Evolutionary conservation across 192 early-diverging fungal species (phyloP), one percentile per base, ranked within the genome.

Genomic region (Backusella mclennaniae): DNA sequence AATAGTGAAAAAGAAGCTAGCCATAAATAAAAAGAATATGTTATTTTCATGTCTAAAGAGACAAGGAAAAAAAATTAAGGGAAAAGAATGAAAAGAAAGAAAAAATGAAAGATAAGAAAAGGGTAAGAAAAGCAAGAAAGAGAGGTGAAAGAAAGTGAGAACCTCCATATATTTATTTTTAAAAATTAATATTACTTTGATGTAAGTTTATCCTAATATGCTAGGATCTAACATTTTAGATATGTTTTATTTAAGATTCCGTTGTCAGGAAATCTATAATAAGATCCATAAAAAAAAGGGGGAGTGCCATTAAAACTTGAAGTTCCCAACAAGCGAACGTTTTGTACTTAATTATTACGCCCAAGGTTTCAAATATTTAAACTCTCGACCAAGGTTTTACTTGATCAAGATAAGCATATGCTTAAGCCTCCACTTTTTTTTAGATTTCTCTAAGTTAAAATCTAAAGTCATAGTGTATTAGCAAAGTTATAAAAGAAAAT

Each of bases 21-120:
- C 67, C 67, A 67, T 67, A 35, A n/a, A 67, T 67, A 67, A 49
- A 49, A 49, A 49, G 19, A 49, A 8, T n/a, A 19, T 49, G n/a
- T 49, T 49, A 49, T 49, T 49, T 49, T 59, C 67, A 69, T 69
- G 15, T 9, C 35, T 41, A 38, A 36, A 35, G 38, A 21, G 21
- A 41, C 35, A 69, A 21, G 17, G 23, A 41, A 23, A 41, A 39
- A 39, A 69, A 39, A 38, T 4, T 1, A 68, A 36, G 0, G 23
- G 8, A 26, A 26, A 59, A 26, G 23, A 59, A 3, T 11, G 23
- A 59, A 26, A 59, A 26, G 6, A 21, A 59, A 19, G 23, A 26
- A 26, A 29, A 14, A 21, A 53, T 0, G 21, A 56, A 26, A 56
- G 26, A 26, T 1, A 23, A 21, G 23, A 4, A 53, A n/a, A 53